Base-by-base conservation (phyloP, 2,329 filamentous ascomycete genomes). In the Colletotrichum acutatum region DNA sequence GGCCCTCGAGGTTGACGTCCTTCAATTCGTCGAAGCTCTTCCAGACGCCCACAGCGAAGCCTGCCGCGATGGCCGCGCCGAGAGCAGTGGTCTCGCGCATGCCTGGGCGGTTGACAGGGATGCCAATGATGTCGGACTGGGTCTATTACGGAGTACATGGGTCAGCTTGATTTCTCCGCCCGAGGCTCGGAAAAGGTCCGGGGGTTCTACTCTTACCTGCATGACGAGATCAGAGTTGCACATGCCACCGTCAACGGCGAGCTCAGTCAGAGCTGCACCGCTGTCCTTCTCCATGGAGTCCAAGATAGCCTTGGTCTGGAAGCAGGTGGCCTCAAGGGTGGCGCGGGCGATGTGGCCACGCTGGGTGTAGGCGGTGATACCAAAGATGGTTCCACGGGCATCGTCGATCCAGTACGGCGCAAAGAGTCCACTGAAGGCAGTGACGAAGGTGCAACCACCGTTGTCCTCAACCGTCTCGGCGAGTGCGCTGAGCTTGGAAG, bases 321-420 rank as follows among this genome's bases (percentile, higher is more conserved):
- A 95, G 83, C 93, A 95, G 28, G 93, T 94, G 11, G 93, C 93
- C 83, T 95, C 93, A 68, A 95, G 88, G 0, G 93, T 95, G 30
- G 93, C 94, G 63, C 94, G 90, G 32, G 93, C 93, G 77, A 95
- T 93, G 81, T 95, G 94, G 6, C 93, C 93, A 46, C 89, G 89
- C 80, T 94, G 87, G 0, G 93, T 95, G 83, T 93, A 92, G 74
- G 94, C 91, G 0, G 93, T 94, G 78, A 95, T 93, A 57, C 93
- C 93, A 77, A 94, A 94, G 76, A 94, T 93, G 54, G 93, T 95
- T 70, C 93, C 94, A 78, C 93, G 89, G 1, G 93, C 93, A 83
- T 95, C 93, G 80, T 95, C 93, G 75, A 95, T 93, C 94, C 93
- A 95, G 83, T 95, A 95, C 0, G 94, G 94, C 0, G 93, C 93